Base-by-base conservation (phyloP, 179 eudicot species). In the Camellia oleifera region DNA sequence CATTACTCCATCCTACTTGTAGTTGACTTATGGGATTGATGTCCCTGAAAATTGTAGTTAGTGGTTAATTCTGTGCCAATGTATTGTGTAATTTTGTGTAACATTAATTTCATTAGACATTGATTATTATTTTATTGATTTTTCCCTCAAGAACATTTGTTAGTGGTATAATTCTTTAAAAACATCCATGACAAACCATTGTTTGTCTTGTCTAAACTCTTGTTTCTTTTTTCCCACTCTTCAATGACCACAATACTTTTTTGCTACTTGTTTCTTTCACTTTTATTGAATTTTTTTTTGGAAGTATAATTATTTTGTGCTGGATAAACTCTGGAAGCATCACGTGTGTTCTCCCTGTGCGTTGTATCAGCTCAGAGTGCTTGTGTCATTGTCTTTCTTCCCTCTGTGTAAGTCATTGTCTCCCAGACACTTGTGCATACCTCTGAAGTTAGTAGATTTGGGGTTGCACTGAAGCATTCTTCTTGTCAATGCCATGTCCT, bases 111-210 rank as follows among this genome's bases (percentile, higher is more conserved):
- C 78, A 76, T 81, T 78, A 56, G 74, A 82, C 83, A 81, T 82
- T 89, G 79, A 89, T 67, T 79, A 76, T 85, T 74, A 77, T 82
- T 89, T 89, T 76, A 84, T 85, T 89, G 83, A 85, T 87, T 86
- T 79, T 84, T 85, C 80, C 26, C 65, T 42, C 75, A 11, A 8
- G 14, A 53, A 78, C 75, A 44, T 66, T 46, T 58, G 26, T 57
- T 13, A 17, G 14, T 32, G 54, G 65, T 67, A 74, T 18, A 11
- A 69, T 4, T 50, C 54, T 66, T 60, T 46, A 0, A 61, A 12
- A 56, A 26, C 32, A 11, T 57, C 52, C 53, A 57, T 66, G 13
- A 56, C 18, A 67, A 45, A 12, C 20, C 46, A 8, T 10, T 64
- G 32, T 63, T 44, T 50, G n/a, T 17, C 45, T 58, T 18, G 10